Conservation (phyloP, 495 filamentous ascomycete genomes). For the Podospora tetraspora region DNA sequence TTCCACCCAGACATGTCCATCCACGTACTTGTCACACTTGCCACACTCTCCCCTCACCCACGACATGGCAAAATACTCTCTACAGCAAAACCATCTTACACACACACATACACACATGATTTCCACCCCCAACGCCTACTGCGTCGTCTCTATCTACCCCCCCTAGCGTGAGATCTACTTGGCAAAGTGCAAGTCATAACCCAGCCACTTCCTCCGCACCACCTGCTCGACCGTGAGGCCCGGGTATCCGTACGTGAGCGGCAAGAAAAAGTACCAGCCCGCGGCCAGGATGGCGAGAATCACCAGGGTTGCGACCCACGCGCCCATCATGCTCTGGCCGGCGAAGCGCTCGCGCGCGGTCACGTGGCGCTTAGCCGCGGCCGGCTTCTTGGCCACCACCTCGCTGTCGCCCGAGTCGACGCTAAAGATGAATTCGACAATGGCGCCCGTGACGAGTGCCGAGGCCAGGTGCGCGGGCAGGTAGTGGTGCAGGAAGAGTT, state of each 20-base stretch:
- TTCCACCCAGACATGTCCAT: not conserved
- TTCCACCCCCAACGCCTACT: too few relatives aligned
- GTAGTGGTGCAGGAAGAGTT: slow-evolving; percentile 97
- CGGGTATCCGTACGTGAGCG: slow-evolving; percentile 90
- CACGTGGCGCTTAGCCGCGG: slow-evolving; percentile 47
- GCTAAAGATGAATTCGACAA: slow-evolving; percentile 95
- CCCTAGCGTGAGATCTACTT: slow-evolving; percentile 55
- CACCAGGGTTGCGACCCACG: slow-evolving; percentile 71
- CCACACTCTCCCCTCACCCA: not conserved
- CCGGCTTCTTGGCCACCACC: slow-evolving; percentile 45
- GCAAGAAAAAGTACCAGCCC: slow-evolving; percentile 88
- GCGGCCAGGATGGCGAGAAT: slow-evolving; percentile 65
- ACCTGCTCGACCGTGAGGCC: slow-evolving; percentile 82
- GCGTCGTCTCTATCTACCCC: not conserved
- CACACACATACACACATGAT: not conserved
- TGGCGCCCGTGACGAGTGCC: slow-evolving; percentile 87
- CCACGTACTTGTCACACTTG: not conserved
- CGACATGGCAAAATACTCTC: not conserved
- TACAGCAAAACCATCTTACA: not conserved
- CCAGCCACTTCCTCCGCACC: slow-evolving; percentile 84
- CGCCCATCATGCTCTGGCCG: slow-evolving; percentile 65
- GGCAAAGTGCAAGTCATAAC: slow-evolving; percentile 96
- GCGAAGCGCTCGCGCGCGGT: slow-evolving; percentile 76
- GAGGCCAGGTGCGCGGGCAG: slow-evolving; percentile 92
- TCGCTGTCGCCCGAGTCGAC: slow-evolving; percentile 62